Percentiles rank a stretch among this genome's conserved stretches.
These are phyloP conservation scores for Tilletia horrida DNA, from an alignment of 1,284 basidiomycete species.

Conservation along the genomic window DNA sequence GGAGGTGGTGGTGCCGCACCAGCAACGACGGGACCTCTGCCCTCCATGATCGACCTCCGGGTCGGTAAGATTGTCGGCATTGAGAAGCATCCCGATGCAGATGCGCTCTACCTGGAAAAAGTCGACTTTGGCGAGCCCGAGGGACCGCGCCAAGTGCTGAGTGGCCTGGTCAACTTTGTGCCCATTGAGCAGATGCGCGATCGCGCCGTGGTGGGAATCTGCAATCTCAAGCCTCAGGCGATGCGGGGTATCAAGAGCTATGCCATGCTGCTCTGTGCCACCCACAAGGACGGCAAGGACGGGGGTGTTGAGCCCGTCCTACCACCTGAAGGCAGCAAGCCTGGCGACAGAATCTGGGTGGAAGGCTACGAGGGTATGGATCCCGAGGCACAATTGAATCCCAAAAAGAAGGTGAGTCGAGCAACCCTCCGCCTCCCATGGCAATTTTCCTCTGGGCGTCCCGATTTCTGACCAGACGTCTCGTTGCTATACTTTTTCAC, in stretches of 20 bases:
- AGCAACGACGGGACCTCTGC: constrained; percentile 29
- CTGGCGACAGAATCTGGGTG: constrained; percentile 50
- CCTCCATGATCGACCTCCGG: constrained; percentile 50
- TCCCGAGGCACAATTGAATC: constrained; percentile 51
- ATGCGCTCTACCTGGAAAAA: constrained; percentile 52
- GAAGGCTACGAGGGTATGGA: constrained; percentile 51
- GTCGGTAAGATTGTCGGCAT: constrained; percentile 53
- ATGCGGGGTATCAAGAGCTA: constrained; percentile 55
- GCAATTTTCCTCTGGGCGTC: too few species aligned
- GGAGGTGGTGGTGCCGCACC: constrained; percentile 26
- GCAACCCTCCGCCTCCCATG: too few species aligned
- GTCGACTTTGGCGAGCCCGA: constrained; percentile 55
- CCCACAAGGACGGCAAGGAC: constrained; percentile 49
- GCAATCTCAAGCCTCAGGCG: constrained; percentile 53
- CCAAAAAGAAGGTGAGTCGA: constrained; percentile 49
- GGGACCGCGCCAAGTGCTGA: constrained; percentile 51
- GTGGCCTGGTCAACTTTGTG: constrained; percentile 52
- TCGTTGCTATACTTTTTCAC: neutral
- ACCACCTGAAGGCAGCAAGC: constrained; percentile 46
- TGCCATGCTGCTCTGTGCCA: constrained; percentile 53
- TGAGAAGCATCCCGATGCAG: constrained; percentile 52
- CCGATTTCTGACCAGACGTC: neutral
- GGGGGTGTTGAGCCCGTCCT: constrained; percentile 50
- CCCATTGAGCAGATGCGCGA: constrained; percentile 54
- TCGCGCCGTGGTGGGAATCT: constrained; percentile 51